Base-by-base conservation (phyloP, 306 rosid genomes). In the Lathyrus oleraceus region DNA sequence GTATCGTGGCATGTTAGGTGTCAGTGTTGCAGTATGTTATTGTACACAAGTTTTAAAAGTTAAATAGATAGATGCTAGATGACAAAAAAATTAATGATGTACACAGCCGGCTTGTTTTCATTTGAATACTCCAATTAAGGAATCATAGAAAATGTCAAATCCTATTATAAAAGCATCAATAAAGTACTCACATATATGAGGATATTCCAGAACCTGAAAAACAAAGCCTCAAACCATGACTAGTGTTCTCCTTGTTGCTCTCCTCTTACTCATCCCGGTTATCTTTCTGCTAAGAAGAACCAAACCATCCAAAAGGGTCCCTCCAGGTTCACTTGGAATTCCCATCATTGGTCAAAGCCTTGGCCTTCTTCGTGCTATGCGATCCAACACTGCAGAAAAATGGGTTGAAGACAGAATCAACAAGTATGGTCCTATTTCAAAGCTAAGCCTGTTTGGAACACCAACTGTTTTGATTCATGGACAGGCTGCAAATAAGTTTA, bases 241-340 rank as follows among this genome's bases (percentile, higher is more conserved):
- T 32, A 12, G 45, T 53, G 21, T 67, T 51, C 27, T 76, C 21
- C 45, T 85, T 6, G 49, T 70, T 45, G 43, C 53, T 47, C 59
- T 80, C 44, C 81, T 85, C 36, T 72, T 83, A 16, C 64, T 88
- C 56, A 78, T 81, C 54, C 81, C 87, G 67, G 35, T 85, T 54
- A 69, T 83, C 66, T 66, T 85, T 36, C 73, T 86, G 25, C 67
- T 91, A 1, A 27, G 23, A n/a, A 84, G 71, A 58, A 71, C 78
- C 67, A 86, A 47, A 79, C 28, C 81, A 70, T 67, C 79, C 36
- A 53, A 73, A 67, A 80, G 78, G 48, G 66, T 82, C n/a, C 96
- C 97, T 35, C 96, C 97, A 7, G 97, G 92, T 47, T 88, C 89
- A 14, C 85, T 91, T 0, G 97, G 97, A 65, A 56, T 87, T 21